Evolutionary conservation across 768 basidiomycete genomes (phyloP), one percentile per base, ranked within the genome.

Genomic region (Chalciporus pseudorubinellus): DNA sequence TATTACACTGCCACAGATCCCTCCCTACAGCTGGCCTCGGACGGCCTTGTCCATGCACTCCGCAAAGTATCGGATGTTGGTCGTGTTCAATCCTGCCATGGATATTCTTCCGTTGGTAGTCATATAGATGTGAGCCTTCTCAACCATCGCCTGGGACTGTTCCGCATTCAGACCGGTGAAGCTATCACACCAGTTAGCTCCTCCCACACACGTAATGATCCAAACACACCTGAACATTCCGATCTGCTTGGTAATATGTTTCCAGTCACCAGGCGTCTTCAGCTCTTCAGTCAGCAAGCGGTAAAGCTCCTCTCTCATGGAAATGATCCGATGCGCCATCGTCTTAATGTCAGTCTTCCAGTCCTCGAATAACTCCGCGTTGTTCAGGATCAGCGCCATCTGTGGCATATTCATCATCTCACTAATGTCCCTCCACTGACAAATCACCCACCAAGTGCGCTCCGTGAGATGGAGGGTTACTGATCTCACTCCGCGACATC

Each of bases 171-270:
- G 76, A 19, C 93, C 94, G 26, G 92, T 95, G 73, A 89, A 95
- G 69, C 91, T 92, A 67, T 57, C 18, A 18, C 20, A 4, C 33
- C 44, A 31, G 19, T 63, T 53, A 65, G 66, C 51, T 39, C 38
- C 12, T 24, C 19, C 8, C 26, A 9, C 12, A 34, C 11, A 44
- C 36, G 20, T 34, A 43, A 29, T 16, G 19, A 24, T 4, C 10
- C 12, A 40, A 26, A 62, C 77, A 53, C 67, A 92, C 84, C 89
- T 92, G 79, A 95, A 97, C 95, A 95, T 97, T 50, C 95, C 95
- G 70, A 98, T 98, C 77, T 98, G 97, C 46, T 83, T 81, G 60
- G 87, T 75, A 62, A 99, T 95, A 71, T 98, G 95, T n/a, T 86
- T 82, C 97, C 97, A 99, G 63, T 83, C 84, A 6, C 94, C 92